phyloP scores from a whole-genome alignment of 768 basidiomycete species.

The Suillus fuscotomentosus region DNA sequence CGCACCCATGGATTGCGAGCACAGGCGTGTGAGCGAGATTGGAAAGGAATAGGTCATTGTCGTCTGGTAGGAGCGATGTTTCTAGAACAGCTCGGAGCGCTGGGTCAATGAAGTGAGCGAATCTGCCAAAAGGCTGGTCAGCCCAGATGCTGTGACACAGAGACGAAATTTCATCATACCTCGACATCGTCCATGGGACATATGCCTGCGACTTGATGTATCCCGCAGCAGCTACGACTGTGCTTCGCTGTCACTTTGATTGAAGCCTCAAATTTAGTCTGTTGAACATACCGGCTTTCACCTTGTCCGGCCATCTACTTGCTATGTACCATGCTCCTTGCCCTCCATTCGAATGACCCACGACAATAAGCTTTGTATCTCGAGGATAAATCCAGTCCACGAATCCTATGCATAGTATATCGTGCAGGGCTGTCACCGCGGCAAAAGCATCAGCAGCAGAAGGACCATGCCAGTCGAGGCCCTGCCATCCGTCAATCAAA shows the following conservation, averaged over 20 bases:
- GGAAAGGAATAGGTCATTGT: conserved; percentile 83
- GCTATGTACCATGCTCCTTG: conserved; percentile 86
- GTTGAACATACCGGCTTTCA: background rate
- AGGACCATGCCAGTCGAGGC: conserved; percentile 91
- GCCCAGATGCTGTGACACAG: background rate
- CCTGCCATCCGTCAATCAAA: conserved; percentile 39
- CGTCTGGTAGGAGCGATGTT: conserved; percentile 74
- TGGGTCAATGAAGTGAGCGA: conserved; percentile 79
- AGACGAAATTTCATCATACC: conserved; percentile 28
- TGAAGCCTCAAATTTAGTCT: background rate
- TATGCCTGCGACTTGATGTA: conserved; percentile 90
- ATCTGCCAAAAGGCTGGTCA: conserved; percentile 34
- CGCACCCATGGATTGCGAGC: conserved; percentile 78
- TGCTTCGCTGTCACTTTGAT: background rate
- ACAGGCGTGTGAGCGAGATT: conserved; percentile 72
- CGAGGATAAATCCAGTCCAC: conserved; percentile 37
- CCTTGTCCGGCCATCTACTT: conserved; percentile 73
- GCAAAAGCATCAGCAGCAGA: conserved; percentile 71
- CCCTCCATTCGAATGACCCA: conserved; percentile 93
- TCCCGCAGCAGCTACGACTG: conserved; percentile 75
- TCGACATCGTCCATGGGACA: conserved; percentile 67
- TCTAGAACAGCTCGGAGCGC: conserved; percentile 68
- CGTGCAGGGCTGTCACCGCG: conserved; percentile 53
- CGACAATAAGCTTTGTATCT: conserved; percentile 52
- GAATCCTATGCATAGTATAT: conserved; percentile 44